Evolutionary conservation across 2,329 filamentous ascomycete genomes (phyloP), one percentile per base, ranked within the genome.

Genomic region (Lizonia empirigonia): DNA sequence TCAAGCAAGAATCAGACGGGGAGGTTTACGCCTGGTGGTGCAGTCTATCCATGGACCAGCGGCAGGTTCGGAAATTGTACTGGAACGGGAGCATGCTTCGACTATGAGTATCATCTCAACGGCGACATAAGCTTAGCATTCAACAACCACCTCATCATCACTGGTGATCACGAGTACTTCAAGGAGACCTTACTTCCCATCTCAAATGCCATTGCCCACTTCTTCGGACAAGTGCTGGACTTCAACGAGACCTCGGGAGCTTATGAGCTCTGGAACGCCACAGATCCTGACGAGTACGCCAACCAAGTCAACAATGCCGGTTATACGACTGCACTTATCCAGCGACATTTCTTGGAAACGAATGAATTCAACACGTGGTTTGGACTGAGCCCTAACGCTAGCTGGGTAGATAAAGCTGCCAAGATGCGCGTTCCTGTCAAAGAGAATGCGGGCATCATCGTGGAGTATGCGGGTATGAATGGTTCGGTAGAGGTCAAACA

Each of bases 21-120:
- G 7, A 70, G 73, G n/a, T 87, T 85, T 62, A 81, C 80, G 1
- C 68, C 76, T 1, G 78, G 80, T 5, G 82, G 84, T 16, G 85
- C 85, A 0, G 80, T 85, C 1, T 90, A 82, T 61, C 81, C 86
- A 1, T 90, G 87, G 87, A 89, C 85, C 0, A 82, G 82, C 59
- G 85, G 83, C 7, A 74, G 85, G 5, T 86, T 79, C 62, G 87
- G 86, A 2, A 89, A 89, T 61, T 89, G 86, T 62, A 89, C 87
- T 5, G 76, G 69, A 1, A 78, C 75, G n/a, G 78, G 77, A 6
- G 76, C 78, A 15, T 89, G 86, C 67, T 87, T 85, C 60, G 86
- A 89, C 67, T 89, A 89, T 58, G 80, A 89, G 65, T 90, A 89
- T 60, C 86, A 89, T 67, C 61, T 89, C 29, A 89, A 89, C 59